phyloP scores from a whole-genome alignment of 805 yeast species.

The Debaryomyces tyrocola region DNA sequence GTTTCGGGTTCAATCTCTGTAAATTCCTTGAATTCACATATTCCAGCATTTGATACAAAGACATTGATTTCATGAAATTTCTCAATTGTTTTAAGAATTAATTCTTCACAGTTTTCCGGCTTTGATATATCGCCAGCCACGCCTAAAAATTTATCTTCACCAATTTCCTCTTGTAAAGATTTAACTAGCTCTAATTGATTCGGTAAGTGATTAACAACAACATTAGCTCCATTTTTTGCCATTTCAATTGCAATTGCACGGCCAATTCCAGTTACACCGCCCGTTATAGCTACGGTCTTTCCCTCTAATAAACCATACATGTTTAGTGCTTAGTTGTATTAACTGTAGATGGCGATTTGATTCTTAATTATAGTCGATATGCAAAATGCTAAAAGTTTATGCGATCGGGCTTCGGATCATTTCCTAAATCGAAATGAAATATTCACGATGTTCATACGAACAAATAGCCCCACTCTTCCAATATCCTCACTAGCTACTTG shows the following conservation, averaged over 20 bases:
- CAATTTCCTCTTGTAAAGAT: slow-evolving; percentile 23
- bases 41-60: slow-evolving; percentile 48
- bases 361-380: too few relatives aligned
- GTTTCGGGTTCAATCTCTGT: slow-evolving; percentile 39
- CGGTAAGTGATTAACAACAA: slow-evolving; percentile 36
- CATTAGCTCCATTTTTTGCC: slow-evolving; percentile 42
- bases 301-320: slow-evolving; percentile 19
- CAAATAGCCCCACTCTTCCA: too few relatives aligned
- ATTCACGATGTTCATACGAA: too few relatives aligned
- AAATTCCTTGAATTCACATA: slow-evolving; percentile 42
- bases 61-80: slow-evolving; percentile 41
- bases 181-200: slow-evolving; percentile 19
- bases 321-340: too few relatives aligned
- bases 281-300: slow-evolving; percentile 42
- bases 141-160: slow-evolving; percentile 25
- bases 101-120: slow-evolving; percentile 33
- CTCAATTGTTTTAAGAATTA: slow-evolving; percentile 31
- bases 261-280: slow-evolving; percentile 50
- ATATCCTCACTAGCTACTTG: too few relatives aligned
- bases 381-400: too few relatives aligned
- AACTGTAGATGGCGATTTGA: too few relatives aligned
- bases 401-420: too few relatives aligned
- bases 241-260: slow-evolving; percentile 43
- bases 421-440: too few relatives aligned
- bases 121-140: slow-evolving; percentile 46